Percentiles rank a stretch among this genome's conserved stretches.
phyloP scores from a whole-genome alignment of 139 green algal species.

The Axilococcus clingmanii region DNA sequence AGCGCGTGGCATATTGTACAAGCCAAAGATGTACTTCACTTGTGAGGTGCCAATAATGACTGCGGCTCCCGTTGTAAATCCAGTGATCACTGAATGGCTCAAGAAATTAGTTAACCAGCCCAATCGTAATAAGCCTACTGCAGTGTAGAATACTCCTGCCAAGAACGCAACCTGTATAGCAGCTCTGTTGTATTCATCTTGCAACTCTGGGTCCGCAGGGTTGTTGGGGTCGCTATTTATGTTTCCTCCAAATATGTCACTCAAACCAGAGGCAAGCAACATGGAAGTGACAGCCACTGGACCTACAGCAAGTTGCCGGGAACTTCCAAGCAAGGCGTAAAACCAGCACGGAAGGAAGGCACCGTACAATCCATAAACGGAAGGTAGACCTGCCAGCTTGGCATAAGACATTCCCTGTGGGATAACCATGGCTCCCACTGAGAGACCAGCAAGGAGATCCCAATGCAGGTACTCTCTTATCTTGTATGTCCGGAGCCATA shows the following conservation, averaged over 20 bases:
- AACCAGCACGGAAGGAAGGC: constrained; percentile 68
- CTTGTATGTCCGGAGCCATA: constrained; percentile 53
- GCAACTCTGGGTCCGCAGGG: constrained; percentile 5
- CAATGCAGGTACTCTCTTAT: constrained; percentile 21
- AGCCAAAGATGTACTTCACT: constrained; percentile 38
- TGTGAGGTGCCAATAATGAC: constrained; percentile 54
- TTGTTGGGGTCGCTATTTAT: background rate
- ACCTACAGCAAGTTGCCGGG: constrained; percentile 55
- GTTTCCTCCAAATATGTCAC: background rate
- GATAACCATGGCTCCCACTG: constrained; percentile 67
- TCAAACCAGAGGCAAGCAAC: constrained; percentile 32
- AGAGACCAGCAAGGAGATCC: constrained; percentile 59
- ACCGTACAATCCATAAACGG: constrained; percentile 79
- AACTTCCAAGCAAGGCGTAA: constrained; percentile 67
- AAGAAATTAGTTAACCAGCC: constrained; percentile 82
- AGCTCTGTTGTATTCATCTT: constrained; percentile 29
- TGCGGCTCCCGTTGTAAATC: constrained; percentile 81
- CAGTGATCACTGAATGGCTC: constrained; percentile 64
- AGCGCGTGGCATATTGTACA: constrained; percentile 31
- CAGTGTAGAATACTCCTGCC: constrained; percentile 60
- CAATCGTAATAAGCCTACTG: constrained; percentile 62
- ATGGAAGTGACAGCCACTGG: constrained; percentile 58
- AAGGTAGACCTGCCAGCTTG: constrained; percentile 52
- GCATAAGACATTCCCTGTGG: constrained; percentile 61
- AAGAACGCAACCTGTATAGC: constrained; percentile 61